Percentiles rank a stretch among this genome's conserved stretches.
Conservation (phyloP, 176 grass and related monocot genomes). For the Pontederia paniculata region DNA sequence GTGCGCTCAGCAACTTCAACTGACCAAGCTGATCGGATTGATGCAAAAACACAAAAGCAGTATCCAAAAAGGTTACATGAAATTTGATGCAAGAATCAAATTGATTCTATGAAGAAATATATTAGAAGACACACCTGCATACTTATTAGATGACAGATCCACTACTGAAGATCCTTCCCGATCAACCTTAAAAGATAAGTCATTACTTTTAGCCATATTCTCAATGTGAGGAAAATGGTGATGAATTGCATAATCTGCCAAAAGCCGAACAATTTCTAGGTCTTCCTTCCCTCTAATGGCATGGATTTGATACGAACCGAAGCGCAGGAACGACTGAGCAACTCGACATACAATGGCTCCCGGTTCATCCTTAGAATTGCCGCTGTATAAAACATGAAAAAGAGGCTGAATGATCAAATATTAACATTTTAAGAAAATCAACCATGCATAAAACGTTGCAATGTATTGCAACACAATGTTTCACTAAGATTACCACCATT, state of each 20-base stretch:
- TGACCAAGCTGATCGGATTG: slow-evolving; percentile 52
- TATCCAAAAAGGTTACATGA: background rate
- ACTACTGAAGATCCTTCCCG: slow-evolving; percentile 54
- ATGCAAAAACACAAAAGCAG: background rate
- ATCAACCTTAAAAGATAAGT: slow-evolving; percentile 70
- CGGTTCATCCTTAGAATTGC: slow-evolving; percentile 93
- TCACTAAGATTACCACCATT: no score
- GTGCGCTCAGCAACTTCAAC: slow-evolving; percentile 89
- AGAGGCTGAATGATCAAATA: no score
- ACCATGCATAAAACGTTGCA: no score
- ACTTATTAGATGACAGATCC: slow-evolving; percentile 99
- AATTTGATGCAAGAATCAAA: no score
- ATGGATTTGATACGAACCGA: slow-evolving; percentile 92
- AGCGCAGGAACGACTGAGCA: slow-evolving; percentile 75
- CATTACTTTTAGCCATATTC: slow-evolving; percentile 76
- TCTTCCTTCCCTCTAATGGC: slow-evolving; percentile 58
- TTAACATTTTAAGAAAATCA: no score
- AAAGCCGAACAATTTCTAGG: slow-evolving; percentile 50
- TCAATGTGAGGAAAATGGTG: slow-evolving; percentile 82
- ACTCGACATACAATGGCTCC: slow-evolving; percentile 92
- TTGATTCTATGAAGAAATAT: no score
- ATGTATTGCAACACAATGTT: no score
- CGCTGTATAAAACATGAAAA: slow-evolving; percentile 25
- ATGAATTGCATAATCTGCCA: slow-evolving; percentile 66
- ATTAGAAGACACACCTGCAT: slow-evolving; percentile 48